Percentiles rank a stretch among this genome's conserved stretches.
phyloP scores from a whole-genome alignment of 2,329 filamentous ascomycete species.

The Colletotrichum navitas region DNA sequence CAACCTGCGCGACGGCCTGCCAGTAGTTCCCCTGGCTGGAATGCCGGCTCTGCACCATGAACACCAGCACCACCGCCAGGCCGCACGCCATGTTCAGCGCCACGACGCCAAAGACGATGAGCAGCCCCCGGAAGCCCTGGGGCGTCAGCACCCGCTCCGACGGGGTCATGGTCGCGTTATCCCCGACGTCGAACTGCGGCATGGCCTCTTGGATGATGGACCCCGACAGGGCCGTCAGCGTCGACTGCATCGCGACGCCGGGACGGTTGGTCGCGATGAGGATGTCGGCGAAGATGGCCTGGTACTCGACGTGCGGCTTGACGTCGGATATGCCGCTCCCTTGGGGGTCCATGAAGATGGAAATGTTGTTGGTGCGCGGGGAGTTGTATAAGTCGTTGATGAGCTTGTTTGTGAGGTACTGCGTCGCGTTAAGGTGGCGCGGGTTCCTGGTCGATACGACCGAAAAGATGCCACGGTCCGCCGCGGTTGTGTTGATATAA shows the following conservation, averaged over 20 bases:
- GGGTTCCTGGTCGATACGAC: slow-evolving; percentile 37
- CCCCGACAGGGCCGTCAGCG: slow-evolving; percentile 41
- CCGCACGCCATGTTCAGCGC: slow-evolving; percentile 39
- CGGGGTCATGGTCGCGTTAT: background rate
- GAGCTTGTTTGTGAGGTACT: slow-evolving; percentile 42
- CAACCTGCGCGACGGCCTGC: slow-evolving; percentile 45
- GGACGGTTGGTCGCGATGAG: slow-evolving; percentile 42
- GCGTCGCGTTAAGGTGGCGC: slow-evolving; percentile 30
- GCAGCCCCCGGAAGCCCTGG: background rate
- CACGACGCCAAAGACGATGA: slow-evolving; percentile 6
- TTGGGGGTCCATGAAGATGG: slow-evolving; percentile 39
- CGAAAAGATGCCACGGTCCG: slow-evolving; percentile 39
- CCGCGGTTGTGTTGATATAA: background rate
- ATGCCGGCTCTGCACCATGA: slow-evolving; percentile 41
- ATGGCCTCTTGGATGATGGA: slow-evolving; percentile 42
- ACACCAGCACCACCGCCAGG: slow-evolving; percentile 36
- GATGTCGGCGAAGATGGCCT: slow-evolving; percentile 41
- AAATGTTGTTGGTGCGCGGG: slow-evolving; percentile 34
- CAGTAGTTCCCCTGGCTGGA: slow-evolving; percentile 45
- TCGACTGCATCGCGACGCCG: slow-evolving; percentile 43
- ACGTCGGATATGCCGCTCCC: slow-evolving; percentile 41
- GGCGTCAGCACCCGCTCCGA: slow-evolving; percentile 7
- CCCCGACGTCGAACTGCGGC: slow-evolving; percentile 37
- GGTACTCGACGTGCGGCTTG: slow-evolving; percentile 44
- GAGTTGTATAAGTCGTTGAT: slow-evolving; percentile 42